A percentile compares a stretch with the other conserved stretches of the same genome.
Conservation (phyloP, 306 rosid species). For the Morella rubra region DNA sequence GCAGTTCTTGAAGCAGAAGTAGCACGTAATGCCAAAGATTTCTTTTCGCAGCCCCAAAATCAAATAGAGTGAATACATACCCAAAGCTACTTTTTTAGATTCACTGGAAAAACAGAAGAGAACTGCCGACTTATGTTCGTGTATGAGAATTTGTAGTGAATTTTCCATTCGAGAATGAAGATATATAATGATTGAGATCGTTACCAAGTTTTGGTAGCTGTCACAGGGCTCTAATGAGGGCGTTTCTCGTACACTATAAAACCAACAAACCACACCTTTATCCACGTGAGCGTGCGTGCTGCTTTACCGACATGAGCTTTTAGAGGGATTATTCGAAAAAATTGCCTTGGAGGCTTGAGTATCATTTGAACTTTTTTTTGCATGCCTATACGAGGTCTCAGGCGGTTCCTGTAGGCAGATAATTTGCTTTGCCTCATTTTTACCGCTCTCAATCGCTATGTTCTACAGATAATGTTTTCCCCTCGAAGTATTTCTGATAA, state of each 20-base stretch:
- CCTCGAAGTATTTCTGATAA: too few relatives aligned
- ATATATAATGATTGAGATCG: neutral
- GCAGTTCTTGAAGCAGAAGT: conserved; percentile 89
- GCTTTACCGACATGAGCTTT: too few relatives aligned
- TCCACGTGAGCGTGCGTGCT: too few relatives aligned
- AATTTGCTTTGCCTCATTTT: too few relatives aligned
- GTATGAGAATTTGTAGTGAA: neutral
- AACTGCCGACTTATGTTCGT: too few relatives aligned
- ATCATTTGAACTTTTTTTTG: too few relatives aligned
- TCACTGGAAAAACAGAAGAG: neutral
- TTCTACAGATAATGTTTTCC: too few relatives aligned
- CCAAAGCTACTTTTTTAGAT: neutral
- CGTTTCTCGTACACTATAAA: neutral
- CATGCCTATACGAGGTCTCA: too few relatives aligned
- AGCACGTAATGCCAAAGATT: conserved; percentile 76
- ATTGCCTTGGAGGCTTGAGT: too few relatives aligned
- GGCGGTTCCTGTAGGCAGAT: too few relatives aligned
- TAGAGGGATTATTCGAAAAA: too few relatives aligned
- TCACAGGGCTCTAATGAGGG: neutral
- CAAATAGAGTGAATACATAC: conserved; percentile 25
- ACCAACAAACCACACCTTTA: neutral
- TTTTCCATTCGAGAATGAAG: neutral
- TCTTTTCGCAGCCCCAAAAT: conserved; percentile 70
- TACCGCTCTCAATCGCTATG: too few relatives aligned
- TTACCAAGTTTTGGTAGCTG: neutral